These are phyloP conservation scores for Davidsoniella australis DNA, from an alignment of 2,329 filamentous ascomycete genomes.

Conservation along the genomic window DNA sequence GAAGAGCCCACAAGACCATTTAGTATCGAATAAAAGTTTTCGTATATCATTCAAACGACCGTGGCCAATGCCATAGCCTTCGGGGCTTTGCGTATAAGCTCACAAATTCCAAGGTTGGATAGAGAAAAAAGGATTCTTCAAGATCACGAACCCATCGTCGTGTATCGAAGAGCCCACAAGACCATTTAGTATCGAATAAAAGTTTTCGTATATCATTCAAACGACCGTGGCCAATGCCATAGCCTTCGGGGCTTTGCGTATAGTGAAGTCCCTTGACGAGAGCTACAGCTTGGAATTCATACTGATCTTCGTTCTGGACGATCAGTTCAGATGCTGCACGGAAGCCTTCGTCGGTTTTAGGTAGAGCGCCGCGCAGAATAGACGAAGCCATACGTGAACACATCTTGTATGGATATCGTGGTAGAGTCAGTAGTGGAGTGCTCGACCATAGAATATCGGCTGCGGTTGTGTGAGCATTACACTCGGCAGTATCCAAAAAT, in stretches of 20 bases:
- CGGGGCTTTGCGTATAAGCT: slow-evolving; percentile 33
- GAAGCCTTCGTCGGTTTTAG: slow-evolving; percentile 48
- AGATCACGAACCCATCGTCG: slow-evolving; percentile 78
- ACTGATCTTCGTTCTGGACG: slow-evolving; percentile 59
- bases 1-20: slow-evolving; percentile 78
- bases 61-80: slow-evolving; percentile 32
- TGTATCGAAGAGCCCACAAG: slow-evolving; percentile 80
- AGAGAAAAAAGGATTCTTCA: slow-evolving; percentile 77
- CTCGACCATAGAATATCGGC: slow-evolving; percentile 94
- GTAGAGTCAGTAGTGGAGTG: slow-evolving; percentile 77
- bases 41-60: slow-evolving; percentile 68
- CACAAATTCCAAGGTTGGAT: too few relatives aligned
- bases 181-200: slow-evolving; percentile 71
- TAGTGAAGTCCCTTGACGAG: slow-evolving; percentile 51
- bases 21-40: slow-evolving; percentile 62
- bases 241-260: slow-evolving; percentile 23
- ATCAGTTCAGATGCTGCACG: slow-evolving; percentile 60
- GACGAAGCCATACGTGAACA: slow-evolving; percentile 95
- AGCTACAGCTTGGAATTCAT: slow-evolving; percentile 59
- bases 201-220: slow-evolving; percentile 64
- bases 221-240: slow-evolving; percentile 45
- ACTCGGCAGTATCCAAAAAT: slow-evolving; percentile 93
- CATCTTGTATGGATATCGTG: slow-evolving; percentile 95
- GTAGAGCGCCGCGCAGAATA: slow-evolving; percentile 77
- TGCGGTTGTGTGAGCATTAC: slow-evolving; percentile 93